Conservation (phyloP, 1,284 basidiomycete species). For the Tremellales sp. region DNA sequence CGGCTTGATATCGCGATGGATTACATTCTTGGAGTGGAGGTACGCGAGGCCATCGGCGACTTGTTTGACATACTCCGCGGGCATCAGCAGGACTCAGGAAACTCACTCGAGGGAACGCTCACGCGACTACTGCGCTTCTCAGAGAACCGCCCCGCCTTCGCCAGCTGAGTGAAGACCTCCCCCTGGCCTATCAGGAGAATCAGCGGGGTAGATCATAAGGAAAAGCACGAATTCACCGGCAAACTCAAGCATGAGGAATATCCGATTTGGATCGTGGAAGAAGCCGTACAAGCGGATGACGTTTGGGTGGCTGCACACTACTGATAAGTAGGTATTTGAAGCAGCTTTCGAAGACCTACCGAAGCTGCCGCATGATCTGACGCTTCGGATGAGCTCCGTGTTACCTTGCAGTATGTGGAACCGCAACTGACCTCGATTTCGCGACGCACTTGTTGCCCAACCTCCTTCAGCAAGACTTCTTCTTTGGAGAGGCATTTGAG, state of each 20-base stretch:
- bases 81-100: not conserved
- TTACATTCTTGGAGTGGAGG: slow-evolving; percentile 90
- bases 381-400: not conserved
- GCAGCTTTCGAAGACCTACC: slow-evolving; percentile 12
- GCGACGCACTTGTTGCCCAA: slow-evolving; percentile 87
- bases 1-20: slow-evolving; percentile 99
- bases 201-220: not conserved
- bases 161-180: slow-evolving; percentile 89
- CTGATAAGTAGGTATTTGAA: not conserved
- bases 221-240: slow-evolving; percentile 17
- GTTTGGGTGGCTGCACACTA: slow-evolving; percentile 70
- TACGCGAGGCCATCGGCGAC: slow-evolving; percentile 94
- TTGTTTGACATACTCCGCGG: slow-evolving; percentile 78
- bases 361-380: slow-evolving; percentile 74
- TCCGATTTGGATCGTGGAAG: slow-evolving; percentile 92
- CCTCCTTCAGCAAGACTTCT: slow-evolving; percentile 76
- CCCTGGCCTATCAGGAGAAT: slow-evolving; percentile 72
- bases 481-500: slow-evolving; percentile 95
- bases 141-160: slow-evolving; percentile 68
- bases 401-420: not conserved
- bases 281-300: slow-evolving; percentile 93
- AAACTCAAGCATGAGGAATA: slow-evolving; percentile 96
- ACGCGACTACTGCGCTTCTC: slow-evolving; percentile 67
- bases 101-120: slow-evolving; percentile 18
- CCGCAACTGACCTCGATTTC: slow-evolving; percentile 60